Conservation (phyloP, 495 filamentous ascomycete genomes). For the Alectoria sarmentosa region DNA sequence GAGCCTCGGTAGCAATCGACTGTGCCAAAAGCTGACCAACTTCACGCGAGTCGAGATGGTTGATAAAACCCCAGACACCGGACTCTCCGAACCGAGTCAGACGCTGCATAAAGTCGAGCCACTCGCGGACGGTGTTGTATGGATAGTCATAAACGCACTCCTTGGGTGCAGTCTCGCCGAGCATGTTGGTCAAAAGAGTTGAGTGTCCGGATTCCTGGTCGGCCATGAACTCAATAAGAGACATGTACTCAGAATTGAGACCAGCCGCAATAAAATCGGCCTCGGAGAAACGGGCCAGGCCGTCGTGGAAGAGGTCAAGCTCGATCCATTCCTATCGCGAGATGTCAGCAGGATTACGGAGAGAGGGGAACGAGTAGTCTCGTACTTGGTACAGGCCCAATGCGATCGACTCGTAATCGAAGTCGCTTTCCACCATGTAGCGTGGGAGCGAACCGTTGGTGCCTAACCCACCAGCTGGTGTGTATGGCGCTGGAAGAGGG, state of each 20-base stretch:
- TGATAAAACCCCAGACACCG: conserved; percentile 78
- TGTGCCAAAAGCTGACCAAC: conserved; percentile 66
- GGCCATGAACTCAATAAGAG: conserved; percentile 76
- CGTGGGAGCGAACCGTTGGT: conserved; percentile 72
- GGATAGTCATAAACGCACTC: conserved; percentile 83
- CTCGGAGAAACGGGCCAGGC: conserved; percentile 60
- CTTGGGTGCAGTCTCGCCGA: conserved; percentile 63
- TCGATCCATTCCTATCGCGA: conserved; percentile 81
- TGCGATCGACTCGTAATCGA: conserved; percentile 65
- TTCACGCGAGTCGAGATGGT: conserved; percentile 71
- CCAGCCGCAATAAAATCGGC: conserved; percentile 65
- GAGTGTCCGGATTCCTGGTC: conserved; percentile 79
- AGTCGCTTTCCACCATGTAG: conserved; percentile 64
- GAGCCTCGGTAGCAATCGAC: conserved; percentile 75
- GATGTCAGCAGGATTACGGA: conserved; percentile 33
- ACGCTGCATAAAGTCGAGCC: conserved; percentile 81
- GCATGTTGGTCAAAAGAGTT: conserved; percentile 72
- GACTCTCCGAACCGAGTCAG: conserved; percentile 76
- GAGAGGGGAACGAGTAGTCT: conserved; percentile 15
- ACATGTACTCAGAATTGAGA: conserved; percentile 59
- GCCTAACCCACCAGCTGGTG: conserved; percentile 66
- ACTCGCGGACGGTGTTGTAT: conserved; percentile 68
- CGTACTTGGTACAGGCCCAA: conserved; percentile 19
- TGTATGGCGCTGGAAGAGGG: conserved; percentile 63
- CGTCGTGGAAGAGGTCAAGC: conserved; percentile 79